phyloP scores from a whole-genome alignment of 2,329 filamentous ascomycete species.

The Davidsoniella australis region DNA sequence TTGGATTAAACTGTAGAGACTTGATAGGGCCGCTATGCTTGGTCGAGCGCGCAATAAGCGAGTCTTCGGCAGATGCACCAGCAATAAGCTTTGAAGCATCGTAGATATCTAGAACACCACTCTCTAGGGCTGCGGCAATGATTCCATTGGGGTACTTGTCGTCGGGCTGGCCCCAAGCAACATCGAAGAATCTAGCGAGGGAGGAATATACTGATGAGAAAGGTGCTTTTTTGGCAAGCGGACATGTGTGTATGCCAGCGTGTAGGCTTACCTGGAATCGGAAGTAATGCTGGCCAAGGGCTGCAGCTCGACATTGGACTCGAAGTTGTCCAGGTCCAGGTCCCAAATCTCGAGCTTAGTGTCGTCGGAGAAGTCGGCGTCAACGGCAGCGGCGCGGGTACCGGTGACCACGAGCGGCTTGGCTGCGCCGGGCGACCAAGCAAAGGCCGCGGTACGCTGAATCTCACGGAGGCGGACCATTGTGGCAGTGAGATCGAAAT shows the following conservation, averaged over 20 bases:
- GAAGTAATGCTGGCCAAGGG: slow-evolving; percentile 69
- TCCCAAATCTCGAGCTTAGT: slow-evolving; percentile 96
- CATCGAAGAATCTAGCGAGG: slow-evolving; percentile 72
- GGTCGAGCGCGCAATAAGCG: slow-evolving; percentile 68
- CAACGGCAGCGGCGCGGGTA: slow-evolving; percentile 84
- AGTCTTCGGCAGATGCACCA: slow-evolving; percentile 37
- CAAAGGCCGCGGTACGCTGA: slow-evolving; percentile 87
- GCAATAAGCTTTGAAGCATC: slow-evolving; percentile 56
- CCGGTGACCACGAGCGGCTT: slow-evolving; percentile 80
- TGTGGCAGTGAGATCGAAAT: slow-evolving; percentile 16
- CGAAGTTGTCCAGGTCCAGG: slow-evolving; percentile 60
- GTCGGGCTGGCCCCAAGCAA: slow-evolving; percentile 78
- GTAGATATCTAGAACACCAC: slow-evolving; percentile 84
- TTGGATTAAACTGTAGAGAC: slow-evolving; percentile 88
- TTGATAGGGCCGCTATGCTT: slow-evolving; percentile 92
- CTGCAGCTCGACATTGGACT: slow-evolving; percentile 67
- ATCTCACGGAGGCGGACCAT: slow-evolving; percentile 98
- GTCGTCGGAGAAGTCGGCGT: slow-evolving; percentile 94
- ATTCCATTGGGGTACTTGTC: slow-evolving; percentile 68
- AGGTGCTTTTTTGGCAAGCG: no score
- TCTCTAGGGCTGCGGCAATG: slow-evolving; percentile 89
- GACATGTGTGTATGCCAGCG: not conserved
- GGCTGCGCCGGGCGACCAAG: slow-evolving; percentile 73
- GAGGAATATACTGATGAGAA: not conserved
- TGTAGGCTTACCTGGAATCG: slow-evolving; percentile 60